Evolutionary conservation across 1,284 basidiomycete species (phyloP), one percentile per base, ranked within the genome.

Genomic region (Ceraceosorus guamensis): DNA sequence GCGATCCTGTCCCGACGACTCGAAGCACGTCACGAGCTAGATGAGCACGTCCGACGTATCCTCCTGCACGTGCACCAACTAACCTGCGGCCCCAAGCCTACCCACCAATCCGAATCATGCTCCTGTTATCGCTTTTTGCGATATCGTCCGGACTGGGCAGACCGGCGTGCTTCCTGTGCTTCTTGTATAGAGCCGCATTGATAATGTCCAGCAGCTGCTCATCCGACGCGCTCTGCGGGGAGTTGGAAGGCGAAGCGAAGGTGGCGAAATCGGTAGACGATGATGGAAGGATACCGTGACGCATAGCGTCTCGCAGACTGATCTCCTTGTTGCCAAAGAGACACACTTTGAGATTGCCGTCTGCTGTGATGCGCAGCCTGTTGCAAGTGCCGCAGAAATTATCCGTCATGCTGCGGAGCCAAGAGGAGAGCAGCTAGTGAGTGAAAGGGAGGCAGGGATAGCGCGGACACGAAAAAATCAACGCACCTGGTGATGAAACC

Each of bases 311-410:
- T 41, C 88, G 83, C 45, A 91, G 80, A 24, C 87, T 88, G 8
- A 91, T 81, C 69, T 91, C 88, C 59, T 87, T 85, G 1, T 87
- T 83, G 67, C 90, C 89, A 67, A 91, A 91, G 35, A 92, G 78
- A 75, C 89, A 91, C 11, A 84, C 89, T 82, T 91, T 92, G 69
- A 92, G 87, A 73, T 91, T 84, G 4, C 90, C 89, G 71, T 92
- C 89, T 13, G 89, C 87, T 34, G 87, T 90, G 50, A 92, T 80
- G 45, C 90, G 81, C 54, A 91, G 79, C 61, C 89, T 81, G 71
- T 90, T 90, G 78, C 89, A 92, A 1, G 85, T 85, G 4, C 83
- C 82, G 76, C 89, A 91, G 71, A 92, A 91, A 76, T 91, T 88
- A 75, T 92, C 88, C 33, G 88, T 90, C 70, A 72, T 72, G 48